These are phyloP conservation scores for Phaeosphaeriaceae sp. DNA, from an alignment of 2,329 filamentous ascomycete genomes.

Conservation along the genomic window DNA sequence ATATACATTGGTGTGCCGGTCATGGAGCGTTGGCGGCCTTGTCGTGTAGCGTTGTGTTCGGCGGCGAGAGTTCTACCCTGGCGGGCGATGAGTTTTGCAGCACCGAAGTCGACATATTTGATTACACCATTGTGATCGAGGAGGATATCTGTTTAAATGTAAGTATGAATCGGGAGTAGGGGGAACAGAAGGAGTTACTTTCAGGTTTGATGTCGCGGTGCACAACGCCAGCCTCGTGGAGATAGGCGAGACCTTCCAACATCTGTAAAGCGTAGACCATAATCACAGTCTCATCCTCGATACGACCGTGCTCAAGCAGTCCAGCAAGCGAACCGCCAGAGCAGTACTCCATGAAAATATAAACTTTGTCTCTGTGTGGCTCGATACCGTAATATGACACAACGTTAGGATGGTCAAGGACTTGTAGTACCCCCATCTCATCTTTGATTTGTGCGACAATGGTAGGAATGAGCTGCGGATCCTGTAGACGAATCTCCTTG, in stretches of 20 bases:
- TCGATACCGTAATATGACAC: constrained; percentile 98
- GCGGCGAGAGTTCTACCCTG: constrained; percentile 85
- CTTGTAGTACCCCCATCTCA: constrained; percentile 95
- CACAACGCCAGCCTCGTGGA: constrained; percentile 89
- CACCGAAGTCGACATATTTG: constrained; percentile 98
- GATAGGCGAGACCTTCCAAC: constrained; percentile 89
- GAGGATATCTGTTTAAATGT: constrained; percentile 73
- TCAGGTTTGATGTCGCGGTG: constrained; percentile 99
- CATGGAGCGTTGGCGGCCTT: constrained; percentile 78
- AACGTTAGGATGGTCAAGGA: constrained; percentile 95
- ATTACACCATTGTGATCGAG: constrained; percentile 98
- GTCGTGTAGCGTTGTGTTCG: constrained; percentile 60
- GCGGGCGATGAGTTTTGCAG: constrained; percentile 93
- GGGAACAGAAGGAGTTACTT: constrained; percentile 64
- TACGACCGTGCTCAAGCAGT: constrained; percentile 90
- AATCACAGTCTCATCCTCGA: constrained; percentile 96
- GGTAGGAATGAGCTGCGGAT: constrained; percentile 92
- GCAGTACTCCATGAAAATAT: constrained; percentile 99
- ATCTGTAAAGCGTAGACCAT: constrained; percentile 96
- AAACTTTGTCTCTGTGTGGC: constrained; percentile 98
- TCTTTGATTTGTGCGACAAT: constrained; percentile 94
- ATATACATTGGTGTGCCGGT: constrained; percentile 99
- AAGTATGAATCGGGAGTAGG: constrained; percentile 21
- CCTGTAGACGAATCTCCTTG: constrained; percentile 96
- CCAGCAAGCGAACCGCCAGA: constrained; percentile 90